These are phyloP conservation scores for Inonotus obliquus DNA, from an alignment of 1,284 basidiomycete genomes.

Conservation along the genomic window DNA sequence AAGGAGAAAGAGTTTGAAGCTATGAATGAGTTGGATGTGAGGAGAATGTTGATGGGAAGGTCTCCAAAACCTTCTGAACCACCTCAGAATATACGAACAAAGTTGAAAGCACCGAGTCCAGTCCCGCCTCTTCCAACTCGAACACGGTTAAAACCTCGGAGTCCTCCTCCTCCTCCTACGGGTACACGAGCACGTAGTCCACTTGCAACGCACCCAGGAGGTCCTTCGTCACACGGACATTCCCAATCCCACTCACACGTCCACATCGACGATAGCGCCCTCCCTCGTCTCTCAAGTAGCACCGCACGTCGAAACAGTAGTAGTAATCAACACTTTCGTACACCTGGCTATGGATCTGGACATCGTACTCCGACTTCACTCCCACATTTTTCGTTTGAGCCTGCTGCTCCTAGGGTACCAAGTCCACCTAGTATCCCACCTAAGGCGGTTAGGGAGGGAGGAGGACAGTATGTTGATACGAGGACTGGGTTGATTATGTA, in stretches of 20 bases:
- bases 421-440: not conserved
- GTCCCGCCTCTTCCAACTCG: slow-evolving; percentile 11
- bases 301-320: slow-evolving; percentile 9
- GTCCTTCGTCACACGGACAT: not conserved
- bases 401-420: not conserved
- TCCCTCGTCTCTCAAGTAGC: slow-evolving; percentile 16
- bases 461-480: slow-evolving; percentile 14
- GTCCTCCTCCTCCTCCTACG: slow-evolving; percentile 16
- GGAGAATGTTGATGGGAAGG: not conserved
- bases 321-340: not conserved
- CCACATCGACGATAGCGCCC: slow-evolving; percentile 14
- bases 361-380: slow-evolving; percentile 6
- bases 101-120: slow-evolving; percentile 12
- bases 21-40: not conserved
- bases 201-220: not conserved
- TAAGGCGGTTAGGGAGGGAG: not conserved
- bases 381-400: slow-evolving; percentile 16
- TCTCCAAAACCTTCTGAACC: not conserved
- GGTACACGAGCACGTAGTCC: slow-evolving; percentile 10
- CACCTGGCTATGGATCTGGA: not conserved
- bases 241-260: slow-evolving; percentile 6
- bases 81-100: not conserved
- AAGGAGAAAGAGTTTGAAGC: not conserved
- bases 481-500: slow-evolving; percentile 31
- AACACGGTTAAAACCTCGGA: slow-evolving; percentile 4